Evolutionary conservation across 2,329 filamentous ascomycete species (phyloP).

Genomic region (Fusarium sp.): DNA sequence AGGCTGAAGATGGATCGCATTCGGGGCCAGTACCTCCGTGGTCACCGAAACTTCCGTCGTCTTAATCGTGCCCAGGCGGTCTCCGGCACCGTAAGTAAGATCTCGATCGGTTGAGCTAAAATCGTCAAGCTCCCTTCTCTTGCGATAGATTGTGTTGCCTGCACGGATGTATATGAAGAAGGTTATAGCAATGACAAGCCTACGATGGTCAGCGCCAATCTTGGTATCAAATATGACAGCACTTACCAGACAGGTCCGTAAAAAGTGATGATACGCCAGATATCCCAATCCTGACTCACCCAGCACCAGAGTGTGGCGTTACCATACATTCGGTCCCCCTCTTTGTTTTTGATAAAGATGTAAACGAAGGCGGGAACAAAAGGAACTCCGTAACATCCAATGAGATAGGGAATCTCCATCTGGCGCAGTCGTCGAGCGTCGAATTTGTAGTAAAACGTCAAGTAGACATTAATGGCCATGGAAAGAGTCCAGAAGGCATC

Average conservation of each 20-base stretch:
- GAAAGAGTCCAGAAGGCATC: constrained; percentile 82
- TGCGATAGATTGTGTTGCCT: constrained; percentile 75
- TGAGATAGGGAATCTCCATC: constrained; percentile 77
- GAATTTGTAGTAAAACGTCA: constrained; percentile 82
- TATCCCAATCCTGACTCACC: constrained; percentile 74
- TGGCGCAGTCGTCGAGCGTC: constrained; percentile 70
- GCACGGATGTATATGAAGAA: constrained; percentile 74
- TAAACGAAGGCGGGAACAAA: constrained; percentile 75
- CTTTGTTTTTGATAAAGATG: constrained; percentile 68
- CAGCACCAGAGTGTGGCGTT: constrained; percentile 86
- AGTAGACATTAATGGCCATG: constrained; percentile 86
- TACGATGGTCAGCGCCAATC: constrained; percentile 46
- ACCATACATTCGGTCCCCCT: constrained; percentile 73
- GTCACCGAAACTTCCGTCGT: constrained; percentile 74
- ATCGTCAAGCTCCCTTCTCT: constrained; percentile 69
- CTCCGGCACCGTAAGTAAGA: constrained; percentile 52
- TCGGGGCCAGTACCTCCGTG: constrained; percentile 54
- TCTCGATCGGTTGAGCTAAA: constrained; percentile 62
- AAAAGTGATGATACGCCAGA: constrained; percentile 78
- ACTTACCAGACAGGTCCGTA: constrained; percentile 77
- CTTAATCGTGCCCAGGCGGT: constrained; percentile 62
- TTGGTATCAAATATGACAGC: too few relatives aligned
- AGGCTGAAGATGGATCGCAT: constrained; percentile 40
- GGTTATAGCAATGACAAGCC: constrained; percentile 70
- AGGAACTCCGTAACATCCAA: constrained; percentile 78